Evolutionary conservation across 306 rosid genomes (phyloP), one percentile per base, ranked within the genome.

Genomic region (Vigna radiata): DNA sequence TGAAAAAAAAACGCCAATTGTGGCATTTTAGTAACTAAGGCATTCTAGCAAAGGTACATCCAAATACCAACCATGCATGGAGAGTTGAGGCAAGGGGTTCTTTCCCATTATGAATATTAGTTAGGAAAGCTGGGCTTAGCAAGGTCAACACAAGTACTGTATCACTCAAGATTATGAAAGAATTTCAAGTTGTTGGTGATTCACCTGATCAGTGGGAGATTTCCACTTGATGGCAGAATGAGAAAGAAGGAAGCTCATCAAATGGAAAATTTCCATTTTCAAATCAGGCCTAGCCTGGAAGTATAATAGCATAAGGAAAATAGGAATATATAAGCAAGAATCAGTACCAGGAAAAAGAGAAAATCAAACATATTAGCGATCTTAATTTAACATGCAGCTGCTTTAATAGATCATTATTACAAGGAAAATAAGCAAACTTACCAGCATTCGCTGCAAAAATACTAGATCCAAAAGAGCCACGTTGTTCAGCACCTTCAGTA

Each of bases 251-350:
- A 95, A 95, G 85, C 98, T 89, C 96, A 87, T 86, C 83, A 95
- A 79, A 88, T 95, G 98, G 82, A 95, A 95, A 83, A 92, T 90
- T 83, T 95, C 98, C 96, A 90, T 92, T 85, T 92, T 92, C 82
- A 95, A 87, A 87, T 95, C 98, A 59, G 98, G 90, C 88, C 88
- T 86, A 37, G 95, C 95, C 98, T 95, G 92, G 75, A 72, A 83
- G 55, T 48, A 86, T 80, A 81, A 70, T 55, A 71, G 54, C 46
- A 78, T 23, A 43, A 58, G 67, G 73, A 36, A 68, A 77, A 58
- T n/a, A 48, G 48, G 56, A 46, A 70, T 54, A 70, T 72, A 73
- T 80, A 39, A 72, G 68, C 67, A 39, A 21, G 23, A 8, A 55
- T 14, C 36, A 37, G 41, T 21, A 43, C 41, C 55, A 33, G 66